Base-by-base conservation (phyloP, 2,329 filamentous ascomycete species). In the Penicillium vulpinum region DNA sequence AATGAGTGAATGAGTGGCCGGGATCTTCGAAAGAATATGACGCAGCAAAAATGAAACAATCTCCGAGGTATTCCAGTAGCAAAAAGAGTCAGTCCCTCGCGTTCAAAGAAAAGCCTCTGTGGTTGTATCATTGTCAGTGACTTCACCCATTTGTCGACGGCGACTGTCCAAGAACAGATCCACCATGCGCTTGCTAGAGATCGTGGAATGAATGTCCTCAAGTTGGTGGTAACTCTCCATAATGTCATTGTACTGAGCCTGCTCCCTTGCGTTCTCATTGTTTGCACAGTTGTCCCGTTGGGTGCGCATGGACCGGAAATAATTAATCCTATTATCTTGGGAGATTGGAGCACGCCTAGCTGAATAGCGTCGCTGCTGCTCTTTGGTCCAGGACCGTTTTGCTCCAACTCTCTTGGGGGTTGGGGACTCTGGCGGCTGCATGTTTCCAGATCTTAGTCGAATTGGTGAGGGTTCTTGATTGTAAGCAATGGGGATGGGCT, bases 151-250 rank as follows among this genome's bases (percentile, higher is more conserved):
- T 45, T 62, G 65, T 31, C 51, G 65, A 5, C 70, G 72, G 35
- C 72, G 69, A 56, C 70, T 73, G 38, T 68, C 62, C 61, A 75
- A 57, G 56, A 75, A 75, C 47, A 68, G 54, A 35, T 75, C 73
- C 43, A 75, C 72, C 73, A 75, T 74, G 21, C 59, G 66, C 50
- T 75, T 74, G 58, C 69, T 73, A 28, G 70, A 71, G 10, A 73
- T 67, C 1, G 66, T 64, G 3, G 65, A 63, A 39, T 65, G 64
- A 31, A 60, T 41, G 18, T 62, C 66, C 45, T 69, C 63, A 6
- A 64, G 29, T 13, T 64, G 60, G 16, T 56, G 58, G 38, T 67
- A 63, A 21, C 60, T 51, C 8, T 62, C 62, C 46, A 60, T 59
- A 35, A 54, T 47, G 4, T 61, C 59, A 13, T 58, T 49, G 18